Evolutionary conservation across 2,329 filamentous ascomycete genomes (phyloP).

Genomic region (Alternaria brassicae): DNA sequence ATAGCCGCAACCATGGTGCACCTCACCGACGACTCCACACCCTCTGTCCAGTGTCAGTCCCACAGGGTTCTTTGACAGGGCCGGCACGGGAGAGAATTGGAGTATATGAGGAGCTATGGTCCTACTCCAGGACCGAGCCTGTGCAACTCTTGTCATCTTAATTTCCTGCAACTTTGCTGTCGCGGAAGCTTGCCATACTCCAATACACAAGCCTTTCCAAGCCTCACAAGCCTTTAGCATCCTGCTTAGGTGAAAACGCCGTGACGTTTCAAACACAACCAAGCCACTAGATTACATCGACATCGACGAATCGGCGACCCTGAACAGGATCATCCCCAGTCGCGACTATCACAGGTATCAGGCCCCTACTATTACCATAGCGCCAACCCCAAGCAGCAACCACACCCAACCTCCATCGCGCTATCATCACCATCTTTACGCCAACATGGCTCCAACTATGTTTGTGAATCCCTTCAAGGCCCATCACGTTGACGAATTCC

Average conservation of each 20-base stretch:
- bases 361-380: slow-evolving; percentile 7
- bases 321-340: slow-evolving; percentile 10
- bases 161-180: slow-evolving; percentile 4
- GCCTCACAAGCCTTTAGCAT: slow-evolving; percentile 34
- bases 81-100: not conserved
- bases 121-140: not conserved
- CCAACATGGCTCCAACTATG: slow-evolving; percentile 48
- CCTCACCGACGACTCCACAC: slow-evolving; percentile 14
- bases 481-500: slow-evolving; percentile 59
- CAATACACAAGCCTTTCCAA: slow-evolving; percentile 38
- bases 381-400: slow-evolving; percentile 9
- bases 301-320: slow-evolving; percentile 1
- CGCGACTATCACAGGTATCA: slow-evolving; percentile 14
- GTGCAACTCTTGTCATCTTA: not conserved
- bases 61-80: slow-evolving; percentile 12
- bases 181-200: slow-evolving; percentile 7
- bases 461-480: slow-evolving; percentile 60
- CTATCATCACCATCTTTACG: slow-evolving; percentile 15
- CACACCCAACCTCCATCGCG: slow-evolving; percentile 19
- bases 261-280: slow-evolving; percentile 24
- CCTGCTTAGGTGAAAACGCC: slow-evolving; percentile 25
- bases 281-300: slow-evolving; percentile 1
- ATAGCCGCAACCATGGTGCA: slow-evolving; percentile 14
- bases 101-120: slow-evolving; percentile 8
- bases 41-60: not conserved